Conservation (phyloP, 2,329 filamentous ascomycete genomes). For the Aaosphaeria pasadenensis region DNA sequence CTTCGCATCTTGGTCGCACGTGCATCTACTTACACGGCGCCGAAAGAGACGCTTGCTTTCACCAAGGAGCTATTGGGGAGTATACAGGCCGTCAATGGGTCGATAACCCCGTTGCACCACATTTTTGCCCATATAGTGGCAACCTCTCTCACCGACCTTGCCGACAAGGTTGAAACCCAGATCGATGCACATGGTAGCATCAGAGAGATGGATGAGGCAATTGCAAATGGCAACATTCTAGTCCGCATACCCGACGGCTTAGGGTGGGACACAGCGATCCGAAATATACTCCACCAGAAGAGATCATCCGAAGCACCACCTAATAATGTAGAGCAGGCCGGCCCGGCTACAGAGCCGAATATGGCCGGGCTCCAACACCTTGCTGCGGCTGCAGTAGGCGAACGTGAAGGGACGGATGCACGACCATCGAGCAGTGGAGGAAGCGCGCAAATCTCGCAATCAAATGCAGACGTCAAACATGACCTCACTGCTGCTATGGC, state of each 20-base stretch:
- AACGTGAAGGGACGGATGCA: constrained; percentile 28
- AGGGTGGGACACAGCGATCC: constrained; percentile 35
- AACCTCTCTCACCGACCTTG: constrained; percentile 30
- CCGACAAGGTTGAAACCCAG: constrained; percentile 33
- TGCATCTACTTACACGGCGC: constrained; percentile 19
- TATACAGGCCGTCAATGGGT: constrained; percentile 13
- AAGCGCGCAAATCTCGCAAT: constrained; percentile 8
- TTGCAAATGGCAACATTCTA: constrained; percentile 30
- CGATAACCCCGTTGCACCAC: constrained; percentile 33
- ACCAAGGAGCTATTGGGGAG: constrained; percentile 29
- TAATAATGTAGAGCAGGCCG: constrained; percentile 18
- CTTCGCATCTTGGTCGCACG: constrained; percentile 32
- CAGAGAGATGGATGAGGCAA: constrained; percentile 34
- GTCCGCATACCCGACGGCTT: constrained; percentile 25
- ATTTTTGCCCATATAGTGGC: constrained; percentile 35
- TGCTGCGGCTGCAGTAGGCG: constrained; percentile 37
- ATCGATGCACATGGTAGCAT: constrained; percentile 33
- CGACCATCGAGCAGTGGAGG: constrained; percentile 24
- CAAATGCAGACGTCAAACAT: constrained; percentile 17
- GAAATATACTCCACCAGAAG: constrained; percentile 29
- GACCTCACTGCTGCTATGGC: constrained; percentile 37
- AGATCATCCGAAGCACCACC: constrained; percentile 19
- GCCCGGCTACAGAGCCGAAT: constrained; percentile 27
- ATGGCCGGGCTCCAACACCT: constrained; percentile 39
- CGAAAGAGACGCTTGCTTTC: constrained; percentile 21